Base-by-base conservation (phyloP, 192 early-diverging fungal species). In the Linnemannia elongata region DNA sequence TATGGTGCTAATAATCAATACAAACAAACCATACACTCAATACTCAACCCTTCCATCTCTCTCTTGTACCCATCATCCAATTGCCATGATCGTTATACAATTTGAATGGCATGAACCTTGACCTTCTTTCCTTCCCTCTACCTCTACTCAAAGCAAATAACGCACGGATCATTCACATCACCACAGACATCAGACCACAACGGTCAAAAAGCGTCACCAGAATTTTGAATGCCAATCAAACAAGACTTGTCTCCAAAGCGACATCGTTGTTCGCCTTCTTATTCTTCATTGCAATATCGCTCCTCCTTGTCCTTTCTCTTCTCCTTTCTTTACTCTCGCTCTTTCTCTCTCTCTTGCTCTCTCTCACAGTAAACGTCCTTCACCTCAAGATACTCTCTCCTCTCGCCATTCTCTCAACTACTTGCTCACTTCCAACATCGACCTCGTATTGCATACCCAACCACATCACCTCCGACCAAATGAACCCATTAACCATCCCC, bases 401-500 rank as follows among this genome's bases (percentile, higher is more conserved):
- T 66, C 60, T 66, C 30, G 1, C 33, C 9, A 39, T 77, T 30
- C 18, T 41, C 0, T 36, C 47, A 18, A 2, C 47, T 27, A 5
- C 6, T 4, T 54, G 36, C 9, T 35, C 39, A 69, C 22, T 38
- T 45, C 35, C 44, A 47, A 41, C 1, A 27, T 22, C 45, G 49
- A 12, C 60, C 57, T 44, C 63, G 30, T 42, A 69, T 45, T 24
- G 20, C 17, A 20, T 52, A 22, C 9, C 60, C 35, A 54, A 33
- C 39, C 4, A 15, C 24, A 39, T 39, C 3, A 4, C 74, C 44
- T 42, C 30, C 41, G 8, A 6, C n/a, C 49, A 45, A 17, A 81
- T 81, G 80, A 76, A 78, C 41, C 79, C 85, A 4, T 55, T 87
- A 35, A 12, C 71, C 1, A 75, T 87, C 36, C 85, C 85, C 0